Evolutionary conservation across 2,329 filamentous ascomycete genomes (phyloP), one percentile per base, ranked within the genome.

Genomic region (Polytolypa hystricis): DNA sequence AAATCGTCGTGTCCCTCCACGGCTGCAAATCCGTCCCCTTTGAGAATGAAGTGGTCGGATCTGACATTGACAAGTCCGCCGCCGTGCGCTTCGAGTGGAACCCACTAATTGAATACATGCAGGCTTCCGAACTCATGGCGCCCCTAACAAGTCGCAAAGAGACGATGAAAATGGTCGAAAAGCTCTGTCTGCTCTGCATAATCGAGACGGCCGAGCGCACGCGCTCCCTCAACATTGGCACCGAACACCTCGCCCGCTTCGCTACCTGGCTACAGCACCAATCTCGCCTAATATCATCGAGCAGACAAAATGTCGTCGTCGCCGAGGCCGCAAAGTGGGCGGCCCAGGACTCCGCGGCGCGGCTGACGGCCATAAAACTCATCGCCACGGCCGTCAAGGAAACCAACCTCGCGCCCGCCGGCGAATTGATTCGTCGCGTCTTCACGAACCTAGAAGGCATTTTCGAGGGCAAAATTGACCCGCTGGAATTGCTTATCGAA

Each of bases 61-160:
- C 21, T n/a, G 21, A n/a, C 21, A 7, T n/a, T 7, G 21, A n/a
- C n/a, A n/a, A 25, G n/a, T 25, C 21, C 7, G 17, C 11, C 4
- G 18, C 12, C 30, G n/a, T n/a, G n/a, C 30, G 17, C 3, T 9
- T 42, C 9, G 18, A 43, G 21, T 43, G 42, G 42, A 32, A 37
- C 20, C 17, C 23, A 15, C 30, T 42, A 17, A 4, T 42, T 12
- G 30, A 41, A 18, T 25, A 42, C 7, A 3, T 43, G n/a, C 12
- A 32, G n/a, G 16, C 39, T 4, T 18, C 17, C 6, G 17, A 29
- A 17, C 27, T 41, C 15, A 33, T 43, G 23, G 30, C 20, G 7
- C 30, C 41, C 4, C 20, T 12, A n/a, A 38, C 31, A 38, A 33
- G 25, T 27, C 19, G 30, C 12, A 43, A 15, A 7, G 21, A 20